A percentile compares a stretch with the other conserved stretches of the same genome.
Evolutionary conservation across 2,329 filamentous ascomycete genomes (phyloP).

Genomic region (Stagonosporopsis vannaccii): DNA sequence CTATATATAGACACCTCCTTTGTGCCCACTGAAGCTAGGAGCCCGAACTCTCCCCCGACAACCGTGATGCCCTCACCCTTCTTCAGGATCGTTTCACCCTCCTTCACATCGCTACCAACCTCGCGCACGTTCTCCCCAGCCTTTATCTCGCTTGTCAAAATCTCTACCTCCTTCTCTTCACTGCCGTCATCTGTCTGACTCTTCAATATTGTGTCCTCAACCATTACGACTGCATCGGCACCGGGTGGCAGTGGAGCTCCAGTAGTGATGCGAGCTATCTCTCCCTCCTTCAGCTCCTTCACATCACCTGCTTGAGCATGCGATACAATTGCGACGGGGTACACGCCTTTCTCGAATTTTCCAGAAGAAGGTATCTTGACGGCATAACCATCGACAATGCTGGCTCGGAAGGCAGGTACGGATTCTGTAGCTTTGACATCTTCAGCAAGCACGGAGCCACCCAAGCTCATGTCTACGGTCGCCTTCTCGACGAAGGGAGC

Average conservation of each 20-base stretch:
- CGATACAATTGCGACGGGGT: slow-evolving; percentile 85
- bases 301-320: slow-evolving; percentile 80
- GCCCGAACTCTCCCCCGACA: slow-evolving; percentile 87
- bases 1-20: slow-evolving; percentile 74
- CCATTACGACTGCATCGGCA: slow-evolving; percentile 93
- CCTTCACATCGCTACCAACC: slow-evolving; percentile 83
- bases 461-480: slow-evolving; percentile 69
- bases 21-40: slow-evolving; percentile 85
- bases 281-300: slow-evolving; percentile 70
- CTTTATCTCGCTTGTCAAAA: slow-evolving; percentile 77
- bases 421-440: slow-evolving; percentile 81
- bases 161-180: slow-evolving; percentile 89
- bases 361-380: slow-evolving; percentile 44
- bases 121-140: slow-evolving; percentile 89
- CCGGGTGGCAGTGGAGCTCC: slow-evolving; percentile 89
- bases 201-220: slow-evolving; percentile 86
- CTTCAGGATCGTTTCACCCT: slow-evolving; percentile 72
- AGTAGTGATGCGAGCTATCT: slow-evolving; percentile 91
- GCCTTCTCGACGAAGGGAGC: slow-evolving; percentile 62
- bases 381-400: slow-evolving; percentile 96
- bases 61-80: slow-evolving; percentile 85
- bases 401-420: slow-evolving; percentile 92
- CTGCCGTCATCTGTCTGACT: slow-evolving; percentile 77
- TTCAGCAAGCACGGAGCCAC: slow-evolving; percentile 81
- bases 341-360: slow-evolving; percentile 73